Percentiles rank a stretch among this genome's conserved stretches.
These are phyloP conservation scores for Penicillium sp. DNA, from an alignment of 2,329 filamentous ascomycete species.

Conservation along the genomic window DNA sequence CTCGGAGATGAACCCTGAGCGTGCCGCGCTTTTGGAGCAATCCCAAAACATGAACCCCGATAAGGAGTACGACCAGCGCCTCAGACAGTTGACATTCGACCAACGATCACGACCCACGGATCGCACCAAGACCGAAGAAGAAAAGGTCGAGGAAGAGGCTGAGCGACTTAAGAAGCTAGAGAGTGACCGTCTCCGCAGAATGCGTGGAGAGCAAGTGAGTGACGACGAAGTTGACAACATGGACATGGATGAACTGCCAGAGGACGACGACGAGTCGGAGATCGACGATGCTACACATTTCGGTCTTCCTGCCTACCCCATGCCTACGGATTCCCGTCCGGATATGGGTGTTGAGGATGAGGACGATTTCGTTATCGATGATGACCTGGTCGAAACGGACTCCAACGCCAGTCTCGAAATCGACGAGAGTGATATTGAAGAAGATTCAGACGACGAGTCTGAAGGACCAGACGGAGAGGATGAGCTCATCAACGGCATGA, in stretches of 20 bases:
- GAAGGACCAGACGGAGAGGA: constrained; percentile 57
- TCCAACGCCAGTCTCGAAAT: constrained; percentile 56
- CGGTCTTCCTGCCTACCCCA: constrained; percentile 57
- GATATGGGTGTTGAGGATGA: constrained; percentile 81
- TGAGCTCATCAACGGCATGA: constrained; percentile 71
- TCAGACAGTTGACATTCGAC: constrained; percentile 82
- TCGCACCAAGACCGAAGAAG: constrained; percentile 88
- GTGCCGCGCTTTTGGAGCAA: constrained; percentile 61
- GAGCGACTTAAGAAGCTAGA: constrained; percentile 78
- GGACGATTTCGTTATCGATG: constrained; percentile 89
- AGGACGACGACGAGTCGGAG: constrained; percentile 40
- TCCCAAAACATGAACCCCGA: constrained; percentile 70
- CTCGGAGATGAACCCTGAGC: constrained; percentile 63
- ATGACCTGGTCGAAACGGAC: constrained; percentile 80
- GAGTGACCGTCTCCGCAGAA: constrained; percentile 76
- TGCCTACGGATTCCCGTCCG: constrained; percentile 36
- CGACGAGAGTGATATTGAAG: constrained; percentile 51
- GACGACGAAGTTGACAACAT: constrained; percentile 56
- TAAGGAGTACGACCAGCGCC: constrained; percentile 81
- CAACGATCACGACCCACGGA: constrained; percentile 82
- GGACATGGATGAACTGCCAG: constrained; percentile 34
- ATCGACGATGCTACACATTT: constrained; percentile 63
- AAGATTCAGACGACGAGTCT: constrained; percentile 48
- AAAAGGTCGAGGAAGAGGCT: constrained; percentile 76
- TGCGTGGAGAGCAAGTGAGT: constrained; percentile 77